Evolutionary conservation across 1,139 yeast genomes (phyloP), one percentile per base, ranked within the genome.

Genomic region (Geotrichum histeridarum): DNA sequence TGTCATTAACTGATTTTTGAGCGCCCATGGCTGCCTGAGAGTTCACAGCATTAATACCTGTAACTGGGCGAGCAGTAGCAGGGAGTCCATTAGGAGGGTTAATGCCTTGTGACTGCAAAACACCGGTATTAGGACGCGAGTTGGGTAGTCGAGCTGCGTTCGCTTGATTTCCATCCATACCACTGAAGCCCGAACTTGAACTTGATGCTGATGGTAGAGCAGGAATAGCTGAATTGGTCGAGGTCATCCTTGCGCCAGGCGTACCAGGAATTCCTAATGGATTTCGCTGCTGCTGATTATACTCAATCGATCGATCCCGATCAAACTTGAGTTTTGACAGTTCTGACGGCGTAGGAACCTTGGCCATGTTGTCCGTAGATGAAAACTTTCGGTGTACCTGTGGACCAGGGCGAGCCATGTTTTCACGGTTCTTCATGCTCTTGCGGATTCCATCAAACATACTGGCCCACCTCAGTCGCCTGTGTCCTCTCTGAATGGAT

Each of bases 371-470:
- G n/a, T 52, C 54, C 11, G 47, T 14, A 15, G 53, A 41, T 8
- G 46, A 27, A 14, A 61, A 58, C 56, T 63, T 64, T 12, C 68
- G 57, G 36, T 60, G 68, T 31, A 61, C 63, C 36, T 58, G 63
- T 3, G 73, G 73, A 50, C 75, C 76, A 8, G 86, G 83, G 57
- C 79, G 75, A 4, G 85, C 82, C 12, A 78, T 76, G 63, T 74
- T 81, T 68, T 93, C 99, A 49, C 98, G 78, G 67, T 89, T 91
- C 61, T 88, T 82, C 85, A 91, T 89, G 60, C 86, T 77, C 70
- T 90, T 91, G 56, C 97, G 77, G 74, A 93, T 85, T 0, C 96
- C 97, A 67, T 94, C 99, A 74, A 93, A 88, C 89, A 93, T 86
- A 50, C 96, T 86, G 0, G 96, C 96, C 97, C 95, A 94, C 57